These are phyloP conservation scores for Epichloe typhina DNA, from an alignment of 2,329 filamentous ascomycete species.

Conservation along the genomic window DNA sequence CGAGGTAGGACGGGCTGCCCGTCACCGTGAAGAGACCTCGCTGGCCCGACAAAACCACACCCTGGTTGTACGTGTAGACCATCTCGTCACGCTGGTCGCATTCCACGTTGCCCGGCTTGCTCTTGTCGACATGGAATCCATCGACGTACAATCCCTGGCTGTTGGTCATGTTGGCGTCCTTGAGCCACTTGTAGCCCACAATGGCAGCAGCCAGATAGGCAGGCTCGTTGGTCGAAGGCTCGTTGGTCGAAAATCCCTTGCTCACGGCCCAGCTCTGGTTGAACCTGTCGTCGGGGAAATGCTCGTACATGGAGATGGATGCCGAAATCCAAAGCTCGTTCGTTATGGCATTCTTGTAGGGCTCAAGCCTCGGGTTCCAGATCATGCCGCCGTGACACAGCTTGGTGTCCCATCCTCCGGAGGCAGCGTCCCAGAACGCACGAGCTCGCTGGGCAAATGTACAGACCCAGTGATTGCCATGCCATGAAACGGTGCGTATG, in stretches of 20 bases:
- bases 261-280: conserved; percentile 46
- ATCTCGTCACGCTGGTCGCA: conserved; percentile 77
- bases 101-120: conserved; percentile 49
- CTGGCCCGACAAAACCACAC: conserved; percentile 71
- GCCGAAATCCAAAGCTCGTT: conserved; percentile 83
- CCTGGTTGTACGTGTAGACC: conserved; percentile 95
- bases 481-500: conserved; percentile 42
- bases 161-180: conserved; percentile 69
- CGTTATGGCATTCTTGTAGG: conserved; percentile 95
- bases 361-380: conserved; percentile 68
- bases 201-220: conserved; percentile 61
- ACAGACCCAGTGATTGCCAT: conserved; percentile 61
- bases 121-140: conserved; percentile 68
- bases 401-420: conserved; percentile 65
- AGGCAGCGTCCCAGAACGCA: conserved; percentile 73
- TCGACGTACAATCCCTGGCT: conserved; percentile 63
- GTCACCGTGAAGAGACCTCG: conserved; percentile 71
- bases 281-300: conserved; percentile 72
- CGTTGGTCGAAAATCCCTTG: conserved; percentile 22
- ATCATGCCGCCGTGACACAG: conserved; percentile 81
- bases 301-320: conserved; percentile 77
- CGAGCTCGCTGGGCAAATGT: conserved; percentile 73
- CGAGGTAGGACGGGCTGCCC: conserved; percentile 54
- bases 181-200: conserved; percentile 71
- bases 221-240: conserved; percentile 40